These are phyloP conservation scores for Lecanicillium sp. DNA, from an alignment of 2,329 filamentous ascomycete species.

Conservation along the genomic window DNA sequence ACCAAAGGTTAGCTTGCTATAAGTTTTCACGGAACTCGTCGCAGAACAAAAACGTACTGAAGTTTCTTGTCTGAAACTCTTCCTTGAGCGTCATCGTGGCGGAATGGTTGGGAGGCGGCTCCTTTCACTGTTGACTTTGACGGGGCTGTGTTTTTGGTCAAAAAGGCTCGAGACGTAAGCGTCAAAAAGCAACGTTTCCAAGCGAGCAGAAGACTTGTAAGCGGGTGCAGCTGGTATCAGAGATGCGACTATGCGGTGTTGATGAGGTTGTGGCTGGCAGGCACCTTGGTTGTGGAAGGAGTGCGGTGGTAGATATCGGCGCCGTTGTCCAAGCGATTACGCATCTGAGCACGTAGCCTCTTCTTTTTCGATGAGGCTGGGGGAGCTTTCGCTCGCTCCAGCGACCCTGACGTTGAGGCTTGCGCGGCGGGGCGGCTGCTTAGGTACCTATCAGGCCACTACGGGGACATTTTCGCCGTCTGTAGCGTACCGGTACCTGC, in stretches of 20 bases:
- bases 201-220: too few species aligned
- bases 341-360: conserved; percentile 10
- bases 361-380: conserved; percentile 6
- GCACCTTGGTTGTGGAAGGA: conserved; percentile 1
- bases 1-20: conserved; percentile 22
- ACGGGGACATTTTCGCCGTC: too few species aligned
- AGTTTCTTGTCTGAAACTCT: conserved; percentile 65
- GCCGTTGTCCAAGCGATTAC: conserved; percentile 9
- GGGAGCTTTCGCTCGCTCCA: neutral
- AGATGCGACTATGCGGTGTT: neutral
- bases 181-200: too few species aligned
- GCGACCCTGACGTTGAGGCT: neutral
- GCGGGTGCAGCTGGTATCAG: neutral
- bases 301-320: neutral
- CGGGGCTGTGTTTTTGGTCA: neutral
- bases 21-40: too few species aligned
- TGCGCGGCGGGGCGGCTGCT: neutral
- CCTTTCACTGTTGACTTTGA: too few species aligned
- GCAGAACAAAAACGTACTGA: conserved; percentile 46
- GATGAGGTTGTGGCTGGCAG: neutral
- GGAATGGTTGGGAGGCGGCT: too few species aligned
- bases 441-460: too few species aligned
- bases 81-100: conserved; percentile 62
- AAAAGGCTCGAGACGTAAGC: too few species aligned
- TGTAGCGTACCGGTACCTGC: too few species aligned